These are phyloP conservation scores for Symbiodinium natans DNA, from an alignment of 73 alveolate species.

Conservation along the genomic window DNA sequence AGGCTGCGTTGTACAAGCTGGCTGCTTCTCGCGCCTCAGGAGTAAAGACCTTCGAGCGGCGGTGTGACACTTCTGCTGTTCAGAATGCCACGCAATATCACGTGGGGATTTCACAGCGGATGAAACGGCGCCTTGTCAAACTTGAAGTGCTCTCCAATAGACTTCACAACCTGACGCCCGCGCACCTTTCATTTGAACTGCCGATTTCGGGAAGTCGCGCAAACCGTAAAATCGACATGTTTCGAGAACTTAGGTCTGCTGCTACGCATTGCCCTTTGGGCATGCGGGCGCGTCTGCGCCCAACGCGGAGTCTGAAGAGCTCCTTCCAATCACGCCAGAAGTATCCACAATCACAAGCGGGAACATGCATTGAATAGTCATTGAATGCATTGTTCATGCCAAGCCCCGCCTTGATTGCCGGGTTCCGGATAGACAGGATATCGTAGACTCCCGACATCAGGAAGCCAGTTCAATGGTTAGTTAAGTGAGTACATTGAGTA, in stretches of 20 bases:
- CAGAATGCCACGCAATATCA: no score
- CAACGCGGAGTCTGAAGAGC: constrained; percentile 64
- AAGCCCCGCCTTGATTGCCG: constrained; percentile 23
- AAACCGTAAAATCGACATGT: no score
- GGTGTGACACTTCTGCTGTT: neutral
- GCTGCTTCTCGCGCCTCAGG: constrained; percentile 39
- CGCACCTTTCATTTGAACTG: constrained; percentile 1
- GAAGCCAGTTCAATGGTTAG: neutral
- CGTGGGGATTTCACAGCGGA: no score
- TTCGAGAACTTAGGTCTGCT: neutral
- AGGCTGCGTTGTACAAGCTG: constrained; percentile 1
- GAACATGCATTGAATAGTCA: neutral
- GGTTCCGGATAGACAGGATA: constrained; percentile 52
- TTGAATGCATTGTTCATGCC: no score
- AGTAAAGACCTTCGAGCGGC: constrained; percentile 28
- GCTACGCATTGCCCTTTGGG: constrained; percentile 36
- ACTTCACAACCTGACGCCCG: constrained; percentile 44
- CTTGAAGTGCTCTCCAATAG: constrained; percentile 9
- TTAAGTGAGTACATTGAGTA: no score
- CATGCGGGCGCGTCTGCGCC: constrained; percentile 32
- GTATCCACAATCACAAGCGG: neutral
- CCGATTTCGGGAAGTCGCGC: neutral
- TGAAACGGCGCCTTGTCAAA: constrained; percentile 13
- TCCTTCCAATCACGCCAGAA: neutral
- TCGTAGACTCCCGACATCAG: constrained; percentile 38